Percentiles rank a stretch among this genome's conserved stretches.
phyloP scores from a whole-genome alignment of 192 early-diverging fungal genomes.

The Entomortierella lignicola region DNA sequence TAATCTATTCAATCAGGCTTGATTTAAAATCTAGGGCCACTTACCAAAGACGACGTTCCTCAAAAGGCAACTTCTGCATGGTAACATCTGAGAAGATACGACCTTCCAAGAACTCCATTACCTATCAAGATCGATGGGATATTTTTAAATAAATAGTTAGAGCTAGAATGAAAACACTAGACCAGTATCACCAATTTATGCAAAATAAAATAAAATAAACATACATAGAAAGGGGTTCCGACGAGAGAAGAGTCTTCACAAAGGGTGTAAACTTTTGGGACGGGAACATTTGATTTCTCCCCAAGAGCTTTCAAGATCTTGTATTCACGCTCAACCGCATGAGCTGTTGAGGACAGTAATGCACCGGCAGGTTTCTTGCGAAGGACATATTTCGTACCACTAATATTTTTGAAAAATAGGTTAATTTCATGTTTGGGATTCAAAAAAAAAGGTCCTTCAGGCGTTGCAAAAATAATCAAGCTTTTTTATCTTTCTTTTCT shows the following conservation, averaged over 20 bases:
- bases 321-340: constrained; percentile 94
- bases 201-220: background rate
- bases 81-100: constrained; percentile 81
- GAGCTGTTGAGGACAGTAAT: constrained; percentile 86
- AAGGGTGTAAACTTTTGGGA: constrained; percentile 87
- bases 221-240: constrained; percentile 94
- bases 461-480: too few relatives aligned
- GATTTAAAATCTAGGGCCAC: too few relatives aligned
- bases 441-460: too few relatives aligned
- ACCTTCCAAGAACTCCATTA: constrained; percentile 96
- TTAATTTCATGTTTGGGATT: too few relatives aligned
- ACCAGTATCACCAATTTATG: background rate
- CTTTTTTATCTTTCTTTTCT: too few relatives aligned
- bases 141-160: background rate
- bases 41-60: constrained; percentile 69
- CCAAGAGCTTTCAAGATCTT: constrained; percentile 82
- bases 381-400: constrained; percentile 77
- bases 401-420: constrained; percentile 38
- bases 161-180: background rate
- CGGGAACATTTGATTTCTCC: constrained; percentile 81
- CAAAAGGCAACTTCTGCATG: constrained; percentile 64
- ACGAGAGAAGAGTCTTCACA: constrained; percentile 88
- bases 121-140: constrained; percentile 36
- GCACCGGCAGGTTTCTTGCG: constrained; percentile 93
- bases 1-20: too few relatives aligned